Evolutionary conservation across 163 green algal species (phyloP), one percentile per base, ranked within the genome.

Genomic region (Volvox carteri): DNA sequence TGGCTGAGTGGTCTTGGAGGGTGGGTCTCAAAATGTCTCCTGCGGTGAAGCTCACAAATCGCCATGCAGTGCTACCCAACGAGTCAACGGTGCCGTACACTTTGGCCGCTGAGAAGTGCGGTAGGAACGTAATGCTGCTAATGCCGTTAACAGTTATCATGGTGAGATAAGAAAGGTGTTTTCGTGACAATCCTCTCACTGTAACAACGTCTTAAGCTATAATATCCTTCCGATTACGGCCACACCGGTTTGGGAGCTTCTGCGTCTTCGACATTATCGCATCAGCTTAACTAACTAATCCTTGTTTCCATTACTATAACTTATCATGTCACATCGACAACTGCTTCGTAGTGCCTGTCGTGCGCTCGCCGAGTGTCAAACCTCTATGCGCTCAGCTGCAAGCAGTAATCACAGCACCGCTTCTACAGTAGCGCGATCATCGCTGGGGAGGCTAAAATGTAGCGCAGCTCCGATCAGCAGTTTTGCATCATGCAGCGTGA

Each of bases 291-390:
- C 62, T 73, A 41, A 4, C 4, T 11, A 73, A 42, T 39, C 8
- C 9, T 28, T 73, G 25, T 5, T 73, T 41, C 9, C 21, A 21
- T 41, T 21, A 73, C 62, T 44, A 77, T n/a, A n/a, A n/a, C n/a
- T n/a, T 23, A 37, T 42, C 44, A 84, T 84, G 75, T 16, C 75
- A 14, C 75, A 84, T 6, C 75, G 75, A 33, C n/a, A 68, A 30
- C 50, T 84, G 33, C 48, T 84, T 7, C 54, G 48, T 37, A 56
- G 75, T 30, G 75, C 75, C 23, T 84, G 75, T 37, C 75, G 75
- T 56, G 75, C 42, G 21, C 35, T 84, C 30, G 48, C 48, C 14
- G 75, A 84, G 8, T 50, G 37, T 39, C 75, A 70, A 35, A 48
- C 30, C 6, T 84, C 75, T 1, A 18, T 84, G 46, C 48, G 48